A percentile compares a stretch with the other conserved stretches of the same genome.
phyloP scores from a whole-genome alignment of 192 early-diverging fungal species.

The Coemansia sp. region DNA sequence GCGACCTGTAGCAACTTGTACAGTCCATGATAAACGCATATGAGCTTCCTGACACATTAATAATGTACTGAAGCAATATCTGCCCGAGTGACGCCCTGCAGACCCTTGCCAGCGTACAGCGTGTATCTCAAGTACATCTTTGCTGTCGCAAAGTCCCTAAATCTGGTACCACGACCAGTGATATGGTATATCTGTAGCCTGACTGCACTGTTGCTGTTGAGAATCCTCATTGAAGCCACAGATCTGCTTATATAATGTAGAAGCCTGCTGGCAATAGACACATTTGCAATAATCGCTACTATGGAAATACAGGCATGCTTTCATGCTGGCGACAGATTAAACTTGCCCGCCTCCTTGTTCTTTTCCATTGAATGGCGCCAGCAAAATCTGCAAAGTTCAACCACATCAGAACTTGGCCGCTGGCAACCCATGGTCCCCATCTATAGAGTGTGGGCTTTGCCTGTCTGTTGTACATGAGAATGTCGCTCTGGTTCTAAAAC shows the following conservation, averaged over 20 bases:
- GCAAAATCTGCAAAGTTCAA: conserved; percentile 55
- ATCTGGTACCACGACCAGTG: conserved; percentile 21
- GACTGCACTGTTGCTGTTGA: conserved; percentile 26
- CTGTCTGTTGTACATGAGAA: conserved; percentile 24
- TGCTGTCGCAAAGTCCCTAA: conserved; percentile 15
- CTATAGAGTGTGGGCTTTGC: conserved; percentile 26
- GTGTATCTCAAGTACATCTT: conserved; percentile 32
- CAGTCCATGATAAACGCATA: conserved; percentile 46
- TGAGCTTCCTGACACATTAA: conserved; percentile 17
- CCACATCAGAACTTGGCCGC: conserved; percentile 48
- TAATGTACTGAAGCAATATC: conserved; percentile 36
- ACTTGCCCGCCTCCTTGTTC: conserved; percentile 38
- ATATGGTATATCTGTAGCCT: conserved; percentile 34
- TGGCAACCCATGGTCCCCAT: conserved; percentile 48
- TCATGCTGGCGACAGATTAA: conserved; percentile 26
- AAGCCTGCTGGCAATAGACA: conserved; percentile 35
- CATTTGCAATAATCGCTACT: conserved; percentile 26
- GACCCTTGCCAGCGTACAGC: conserved; percentile 33
- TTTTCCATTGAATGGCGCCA: conserved; percentile 46
- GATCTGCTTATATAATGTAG: conserved; percentile 44
- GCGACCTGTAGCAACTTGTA: conserved; percentile 31
- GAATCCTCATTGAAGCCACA: conserved; percentile 28
- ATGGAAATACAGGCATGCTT: conserved; percentile 36
- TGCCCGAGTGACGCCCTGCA: conserved; percentile 25
- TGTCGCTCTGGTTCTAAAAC: conserved; percentile 18